These are phyloP conservation scores for Xylaria sp. DNA, from an alignment of 2,329 filamentous ascomycete species.

Conservation along the genomic window DNA sequence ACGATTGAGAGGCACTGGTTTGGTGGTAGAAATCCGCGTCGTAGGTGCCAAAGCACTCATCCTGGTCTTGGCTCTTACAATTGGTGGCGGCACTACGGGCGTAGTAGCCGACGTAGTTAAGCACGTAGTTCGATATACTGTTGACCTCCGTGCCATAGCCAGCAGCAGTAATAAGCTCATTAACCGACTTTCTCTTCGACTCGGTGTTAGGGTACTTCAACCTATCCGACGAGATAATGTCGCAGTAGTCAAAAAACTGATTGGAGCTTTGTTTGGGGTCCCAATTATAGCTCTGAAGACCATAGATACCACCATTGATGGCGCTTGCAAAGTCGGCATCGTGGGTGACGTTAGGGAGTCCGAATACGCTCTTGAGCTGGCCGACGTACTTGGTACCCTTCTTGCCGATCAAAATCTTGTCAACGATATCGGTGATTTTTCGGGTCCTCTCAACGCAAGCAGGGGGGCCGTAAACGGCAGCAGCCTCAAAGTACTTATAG, in stretches of 20 bases:
- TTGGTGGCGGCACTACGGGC: conserved; percentile 33
- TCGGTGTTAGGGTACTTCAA: conserved; percentile 51
- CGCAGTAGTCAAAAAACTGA: conserved; percentile 55
- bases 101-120: conserved; percentile 59
- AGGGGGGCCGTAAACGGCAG: conserved; percentile 54
- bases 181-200: conserved; percentile 43
- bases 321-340: conserved; percentile 56
- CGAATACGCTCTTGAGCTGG: conserved; percentile 52
- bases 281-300: conserved; percentile 59
- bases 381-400: conserved; percentile 49
- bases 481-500: conserved; percentile 66
- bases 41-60: conserved; percentile 47
- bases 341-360: conserved; percentile 50
- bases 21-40: conserved; percentile 43
- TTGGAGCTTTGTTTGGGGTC: conserved; percentile 52
- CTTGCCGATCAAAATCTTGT: conserved; percentile 55
- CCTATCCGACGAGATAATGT: conserved; percentile 48
- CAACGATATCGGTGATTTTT: conserved; percentile 57
- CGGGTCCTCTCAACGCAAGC: conserved; percentile 70
- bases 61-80: conserved; percentile 38
- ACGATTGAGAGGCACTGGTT: conserved; percentile 47
- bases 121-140: conserved; percentile 49
- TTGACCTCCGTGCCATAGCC: conserved; percentile 49
- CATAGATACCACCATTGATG: conserved; percentile 49
- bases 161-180: conserved; percentile 48